Percentiles rank a stretch among this genome's conserved stretches.
Conservation (phyloP, 805 yeast species). For the Grigorovia transvaalensis region DNA sequence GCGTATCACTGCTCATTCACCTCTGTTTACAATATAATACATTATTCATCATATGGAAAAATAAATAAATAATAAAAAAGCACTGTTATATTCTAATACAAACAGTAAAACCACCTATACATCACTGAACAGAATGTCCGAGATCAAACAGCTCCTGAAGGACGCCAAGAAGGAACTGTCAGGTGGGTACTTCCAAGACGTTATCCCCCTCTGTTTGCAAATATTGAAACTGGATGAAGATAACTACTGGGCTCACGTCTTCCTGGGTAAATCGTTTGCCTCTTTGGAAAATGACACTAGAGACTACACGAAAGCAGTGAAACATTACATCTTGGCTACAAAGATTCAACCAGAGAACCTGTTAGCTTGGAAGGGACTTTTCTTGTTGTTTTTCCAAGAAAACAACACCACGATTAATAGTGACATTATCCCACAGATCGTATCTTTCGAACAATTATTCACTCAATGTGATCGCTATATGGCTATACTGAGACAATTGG, state of each 20-base stretch:
- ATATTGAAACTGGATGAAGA: conserved; percentile 46
- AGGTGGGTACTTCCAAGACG: conserved; percentile 49
- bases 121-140: conserved; percentile 21
- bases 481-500: conserved; percentile 32
- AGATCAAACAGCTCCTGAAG: conserved; percentile 32
- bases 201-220: conserved; percentile 44
- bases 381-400: conserved; percentile 32
- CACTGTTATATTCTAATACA: too few species aligned
- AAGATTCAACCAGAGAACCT: conserved; percentile 39
- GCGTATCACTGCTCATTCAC: neutral
- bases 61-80: too few species aligned
- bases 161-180: conserved; percentile 44
- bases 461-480: conserved; percentile 36
- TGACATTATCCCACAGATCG: conserved; percentile 27
- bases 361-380: conserved; percentile 76
- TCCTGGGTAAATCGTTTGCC: conserved; percentile 62
- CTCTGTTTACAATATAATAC: too few species aligned
- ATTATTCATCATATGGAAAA: too few species aligned
- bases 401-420: conserved; percentile 12
- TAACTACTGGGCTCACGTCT: conserved; percentile 57
- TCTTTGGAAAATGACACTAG: conserved; percentile 27
- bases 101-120: too few species aligned
- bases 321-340: conserved; percentile 40
- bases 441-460: conserved; percentile 34
- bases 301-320: conserved; percentile 9